Percentiles rank a stretch among this genome's conserved stretches.
phyloP scores from a whole-genome alignment of 805 yeast genomes.

The Cyberlindnera americana region DNA sequence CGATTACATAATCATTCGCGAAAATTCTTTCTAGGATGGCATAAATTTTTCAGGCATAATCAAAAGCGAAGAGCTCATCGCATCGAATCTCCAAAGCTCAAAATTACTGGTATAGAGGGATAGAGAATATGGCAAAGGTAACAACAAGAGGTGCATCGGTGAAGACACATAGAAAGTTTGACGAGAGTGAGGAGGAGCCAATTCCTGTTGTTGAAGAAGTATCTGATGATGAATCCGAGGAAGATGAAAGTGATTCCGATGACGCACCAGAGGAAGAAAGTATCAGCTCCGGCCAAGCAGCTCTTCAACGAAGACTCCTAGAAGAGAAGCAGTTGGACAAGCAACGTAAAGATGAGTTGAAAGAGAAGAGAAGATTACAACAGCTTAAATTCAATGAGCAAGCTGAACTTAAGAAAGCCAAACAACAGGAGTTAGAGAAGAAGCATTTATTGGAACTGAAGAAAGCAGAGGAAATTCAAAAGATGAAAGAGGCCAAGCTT shows the following conservation, averaged over 20 bases:
- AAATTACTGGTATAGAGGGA: no score
- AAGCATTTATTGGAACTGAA: slow-evolving; percentile 20
- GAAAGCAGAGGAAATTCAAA: slow-evolving; percentile 18
- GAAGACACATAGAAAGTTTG: slow-evolving; percentile 19
- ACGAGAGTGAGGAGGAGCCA: slow-evolving; percentile 15
- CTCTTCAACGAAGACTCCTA: slow-evolving; percentile 11
- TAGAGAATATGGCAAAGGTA: slow-evolving; percentile 4
- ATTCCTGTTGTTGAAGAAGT: slow-evolving; percentile 21
- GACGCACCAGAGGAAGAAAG: slow-evolving; percentile 54
- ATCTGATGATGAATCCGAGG: slow-evolving; percentile 1
- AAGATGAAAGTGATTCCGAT: slow-evolving; percentile 29
- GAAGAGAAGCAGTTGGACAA: slow-evolving; percentile 26
- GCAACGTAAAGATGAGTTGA: slow-evolving; percentile 27
- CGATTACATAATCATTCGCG: no score
- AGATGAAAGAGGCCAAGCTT: slow-evolving; percentile 13
- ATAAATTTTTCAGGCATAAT: not conserved
- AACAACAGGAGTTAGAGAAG: slow-evolving; percentile 19
- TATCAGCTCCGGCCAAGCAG: slow-evolving; percentile 24
- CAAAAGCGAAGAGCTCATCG: slow-evolving; percentile 5
- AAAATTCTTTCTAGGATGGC: no score
- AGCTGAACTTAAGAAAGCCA: slow-evolving; percentile 22
- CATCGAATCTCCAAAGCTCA: no score
- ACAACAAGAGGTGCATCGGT: not conserved
- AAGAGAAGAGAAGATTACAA: slow-evolving; percentile 27
- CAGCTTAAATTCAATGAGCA: slow-evolving; percentile 24